These are phyloP conservation scores for Spongospora subterranea DNA, from an alignment of 208 protist genomes.

Conservation along the genomic window DNA sequence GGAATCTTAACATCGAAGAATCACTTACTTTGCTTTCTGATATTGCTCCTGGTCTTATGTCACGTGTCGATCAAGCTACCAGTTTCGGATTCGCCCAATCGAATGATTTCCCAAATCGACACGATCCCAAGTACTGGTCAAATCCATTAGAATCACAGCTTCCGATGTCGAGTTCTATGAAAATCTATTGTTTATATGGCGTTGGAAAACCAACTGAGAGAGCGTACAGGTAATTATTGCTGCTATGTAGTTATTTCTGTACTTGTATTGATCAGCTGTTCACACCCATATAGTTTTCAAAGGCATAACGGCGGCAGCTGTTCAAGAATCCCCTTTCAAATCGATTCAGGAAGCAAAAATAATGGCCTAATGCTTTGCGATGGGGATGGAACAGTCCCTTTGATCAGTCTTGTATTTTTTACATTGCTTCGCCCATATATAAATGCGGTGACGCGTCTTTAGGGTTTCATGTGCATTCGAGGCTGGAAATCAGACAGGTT, in stretches of 20 bases:
- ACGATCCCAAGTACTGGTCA: conserved; percentile 33
- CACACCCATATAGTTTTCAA: background rate
- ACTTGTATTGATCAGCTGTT: background rate
- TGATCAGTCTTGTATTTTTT: conserved; percentile 23
- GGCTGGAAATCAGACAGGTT: background rate
- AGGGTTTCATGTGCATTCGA: conserved; percentile 57
- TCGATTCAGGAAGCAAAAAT: background rate
- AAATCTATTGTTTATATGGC: conserved; percentile 54
- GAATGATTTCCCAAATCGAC: background rate
- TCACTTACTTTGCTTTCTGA: background rate
- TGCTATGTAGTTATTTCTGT: background rate
- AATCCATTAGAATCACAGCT: conserved; percentile 56
- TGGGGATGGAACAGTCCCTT: conserved; percentile 57
- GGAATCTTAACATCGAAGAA: conserved; percentile 7
- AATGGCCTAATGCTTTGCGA: background rate
- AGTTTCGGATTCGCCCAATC: background rate
- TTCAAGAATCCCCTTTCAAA: conserved; percentile 29
- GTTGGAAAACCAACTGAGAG: background rate
- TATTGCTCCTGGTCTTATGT: background rate
- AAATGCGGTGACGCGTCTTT: background rate
- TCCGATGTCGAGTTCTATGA: conserved; percentile 17
- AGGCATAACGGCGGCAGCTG: background rate
- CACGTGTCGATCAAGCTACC: background rate
- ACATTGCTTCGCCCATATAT: background rate
- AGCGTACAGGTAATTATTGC: conserved; percentile 45